phyloP scores from a whole-genome alignment of 768 basidiomycete genomes.

The Boletus subcaerulescens region DNA sequence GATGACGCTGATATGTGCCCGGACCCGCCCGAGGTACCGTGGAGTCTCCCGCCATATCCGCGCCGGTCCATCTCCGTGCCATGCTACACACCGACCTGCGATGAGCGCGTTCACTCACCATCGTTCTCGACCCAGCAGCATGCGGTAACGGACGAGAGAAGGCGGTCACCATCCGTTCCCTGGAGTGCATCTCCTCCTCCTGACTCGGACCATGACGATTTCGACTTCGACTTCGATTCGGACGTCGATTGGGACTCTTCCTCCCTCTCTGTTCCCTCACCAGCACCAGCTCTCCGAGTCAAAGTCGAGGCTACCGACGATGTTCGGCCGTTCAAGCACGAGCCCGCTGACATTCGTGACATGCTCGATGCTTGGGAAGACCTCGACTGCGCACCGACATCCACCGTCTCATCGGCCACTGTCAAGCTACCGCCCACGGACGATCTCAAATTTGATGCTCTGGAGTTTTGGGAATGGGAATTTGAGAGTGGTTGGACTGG shows the following conservation, averaged over 20 bases:
- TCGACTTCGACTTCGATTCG: constrained; percentile 51
- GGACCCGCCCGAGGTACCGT: constrained; percentile 36
- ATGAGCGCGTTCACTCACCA: constrained; percentile 34
- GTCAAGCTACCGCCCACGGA: constrained; percentile 32
- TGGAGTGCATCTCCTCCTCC: constrained; percentile 68
- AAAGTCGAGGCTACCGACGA: constrained; percentile 28
- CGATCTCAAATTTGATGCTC: constrained; percentile 43
- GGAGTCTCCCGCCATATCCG: constrained; percentile 56
- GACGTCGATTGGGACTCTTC: constrained; percentile 65
- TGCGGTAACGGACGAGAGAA: constrained; percentile 26
- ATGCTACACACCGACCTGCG: constrained; percentile 45
- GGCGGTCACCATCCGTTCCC: constrained; percentile 59
- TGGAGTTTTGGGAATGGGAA: constrained; percentile 37
- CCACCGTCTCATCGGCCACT: constrained; percentile 27
- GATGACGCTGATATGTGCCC: constrained; percentile 20
- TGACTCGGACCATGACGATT: constrained; percentile 50
- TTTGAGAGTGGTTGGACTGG: constrained; percentile 30
- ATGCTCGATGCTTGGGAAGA: constrained; percentile 72
- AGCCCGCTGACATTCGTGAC: constrained; percentile 58
- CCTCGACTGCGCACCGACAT: constrained; percentile 40
- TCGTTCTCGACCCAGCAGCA: constrained; percentile 26
- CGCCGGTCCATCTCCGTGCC: constrained; percentile 57
- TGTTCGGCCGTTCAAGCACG: constrained; percentile 48
- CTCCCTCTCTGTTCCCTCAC: constrained; percentile 22
- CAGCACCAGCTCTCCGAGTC: constrained; percentile 13